Conservation (phyloP, 225 moss, liverwort and hornwort species). For the Bryoerythrophyllum caledonicum region DNA sequence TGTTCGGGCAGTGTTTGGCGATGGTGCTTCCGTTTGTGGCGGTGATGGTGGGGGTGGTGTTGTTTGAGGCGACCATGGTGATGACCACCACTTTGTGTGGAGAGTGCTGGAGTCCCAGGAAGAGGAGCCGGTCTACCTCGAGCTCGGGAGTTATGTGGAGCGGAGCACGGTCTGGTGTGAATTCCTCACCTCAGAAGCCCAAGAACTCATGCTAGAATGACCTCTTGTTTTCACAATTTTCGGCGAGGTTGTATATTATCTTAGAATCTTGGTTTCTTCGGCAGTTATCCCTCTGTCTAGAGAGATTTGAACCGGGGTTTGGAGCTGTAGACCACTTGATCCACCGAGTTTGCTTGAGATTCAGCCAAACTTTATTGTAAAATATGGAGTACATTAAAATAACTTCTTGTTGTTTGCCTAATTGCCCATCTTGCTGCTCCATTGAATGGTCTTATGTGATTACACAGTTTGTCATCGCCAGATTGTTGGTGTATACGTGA, state of each 20-base stretch:
- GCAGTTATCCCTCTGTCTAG: neutral
- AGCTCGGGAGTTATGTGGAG: slow-evolving; percentile 19
- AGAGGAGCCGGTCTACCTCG: neutral
- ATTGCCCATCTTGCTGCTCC: too few relatives aligned
- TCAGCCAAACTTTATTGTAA: slow-evolving; percentile 14
- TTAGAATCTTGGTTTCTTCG: slow-evolving; percentile 1
- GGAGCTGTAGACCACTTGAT: neutral
- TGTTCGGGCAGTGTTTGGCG: too few relatives aligned
- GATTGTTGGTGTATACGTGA: neutral
- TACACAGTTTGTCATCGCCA: neutral
- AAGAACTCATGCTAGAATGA: slow-evolving; percentile 20
- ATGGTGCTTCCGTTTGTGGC: slow-evolving; percentile 43
- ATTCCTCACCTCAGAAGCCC: neutral
- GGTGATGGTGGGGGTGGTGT: slow-evolving; percentile 41
- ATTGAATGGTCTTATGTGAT: too few relatives aligned
- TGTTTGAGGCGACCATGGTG: slow-evolving; percentile 57
- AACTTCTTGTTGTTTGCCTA: neutral
- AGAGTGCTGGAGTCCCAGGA: slow-evolving; percentile 15
- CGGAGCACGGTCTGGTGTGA: slow-evolving; percentile 4
- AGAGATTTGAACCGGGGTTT: slow-evolving; percentile 7
- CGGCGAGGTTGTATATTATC: neutral
- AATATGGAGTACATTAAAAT: slow-evolving; percentile 12
- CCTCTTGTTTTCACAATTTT: neutral
- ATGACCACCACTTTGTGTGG: slow-evolving; percentile 43
- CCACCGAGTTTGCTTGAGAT: slow-evolving; percentile 8